Conservation (phyloP, 2,329 filamentous ascomycete species). For the Epichloe sibirici region DNA sequence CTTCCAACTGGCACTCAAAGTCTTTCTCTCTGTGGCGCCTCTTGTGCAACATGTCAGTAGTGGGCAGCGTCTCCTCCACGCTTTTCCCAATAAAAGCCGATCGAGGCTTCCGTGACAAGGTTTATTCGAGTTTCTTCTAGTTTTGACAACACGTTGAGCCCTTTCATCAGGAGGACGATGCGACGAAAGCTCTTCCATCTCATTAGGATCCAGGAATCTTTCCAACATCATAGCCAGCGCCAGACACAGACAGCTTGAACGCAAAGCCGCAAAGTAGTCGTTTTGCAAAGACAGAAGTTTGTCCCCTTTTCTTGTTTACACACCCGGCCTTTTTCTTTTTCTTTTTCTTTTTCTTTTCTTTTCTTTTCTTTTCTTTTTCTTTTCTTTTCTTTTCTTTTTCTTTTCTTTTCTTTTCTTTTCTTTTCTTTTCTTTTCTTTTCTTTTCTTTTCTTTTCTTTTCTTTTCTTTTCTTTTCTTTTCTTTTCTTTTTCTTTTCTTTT, state of each 20-base stretch:
- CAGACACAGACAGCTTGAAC: not conserved
- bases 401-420: too few species aligned
- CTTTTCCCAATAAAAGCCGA: constrained; percentile 2
- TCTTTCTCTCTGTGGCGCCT: not conserved
- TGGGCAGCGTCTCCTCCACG: not conserved
- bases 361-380: too few species aligned
- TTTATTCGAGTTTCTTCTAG: not conserved
- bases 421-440: too few species aligned
- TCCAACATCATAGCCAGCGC: not conserved
- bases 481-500: too few species aligned
- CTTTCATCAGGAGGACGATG: not conserved
- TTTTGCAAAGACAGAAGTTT: not conserved
- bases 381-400: too few species aligned
- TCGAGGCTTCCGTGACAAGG: not conserved
- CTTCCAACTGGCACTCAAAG: not conserved
- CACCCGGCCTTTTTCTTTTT: not conserved
- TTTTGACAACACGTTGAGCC: not conserved
- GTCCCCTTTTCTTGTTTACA: too few species aligned
- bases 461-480: too few species aligned
- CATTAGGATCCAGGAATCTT: not conserved
- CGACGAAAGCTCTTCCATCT: not conserved
- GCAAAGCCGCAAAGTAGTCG: not conserved
- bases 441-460: too few species aligned
- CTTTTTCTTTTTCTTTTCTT: too few species aligned
- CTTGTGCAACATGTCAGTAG: constrained; percentile 2